Evolutionary conservation across 2,329 filamentous ascomycete species (phyloP).

Genomic region (Pseudogymnoascus sp.): DNA sequence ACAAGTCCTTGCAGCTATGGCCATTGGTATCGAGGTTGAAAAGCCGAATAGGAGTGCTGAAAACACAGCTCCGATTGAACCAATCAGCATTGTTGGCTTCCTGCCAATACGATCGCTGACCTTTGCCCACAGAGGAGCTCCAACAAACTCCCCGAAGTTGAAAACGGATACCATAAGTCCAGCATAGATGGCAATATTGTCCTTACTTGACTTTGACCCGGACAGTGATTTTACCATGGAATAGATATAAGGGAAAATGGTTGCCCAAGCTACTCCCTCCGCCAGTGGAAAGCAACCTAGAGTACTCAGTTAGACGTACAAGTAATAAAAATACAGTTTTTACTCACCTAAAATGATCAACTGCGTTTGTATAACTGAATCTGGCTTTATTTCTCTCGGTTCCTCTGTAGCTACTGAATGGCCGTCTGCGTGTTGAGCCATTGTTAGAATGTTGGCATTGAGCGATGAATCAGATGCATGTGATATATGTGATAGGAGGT

Average conservation of each 20-base stretch:
- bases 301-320: neutral
- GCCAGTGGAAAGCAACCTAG: slow-evolving; percentile 11
- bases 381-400: neutral
- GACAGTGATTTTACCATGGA: slow-evolving; percentile 89
- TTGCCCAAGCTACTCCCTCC: slow-evolving; percentile 97
- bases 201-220: slow-evolving; percentile 63
- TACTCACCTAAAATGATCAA: neutral
- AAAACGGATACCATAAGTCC: slow-evolving; percentile 93
- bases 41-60: slow-evolving; percentile 89
- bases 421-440: neutral
- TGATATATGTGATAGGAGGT: neutral
- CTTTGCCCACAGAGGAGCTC: slow-evolving; percentile 82
- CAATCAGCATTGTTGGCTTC: slow-evolving; percentile 80
- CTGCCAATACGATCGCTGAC: slow-evolving; percentile 84
- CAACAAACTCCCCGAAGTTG: slow-evolving; percentile 85
- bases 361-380: neutral
- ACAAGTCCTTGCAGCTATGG: slow-evolving; percentile 75
- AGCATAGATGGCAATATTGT: slow-evolving; percentile 78
- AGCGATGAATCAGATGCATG: neutral
- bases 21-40: slow-evolving; percentile 68
- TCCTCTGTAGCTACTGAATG: neutral
- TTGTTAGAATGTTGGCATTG: neutral
- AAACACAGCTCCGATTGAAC: slow-evolving; percentile 75
- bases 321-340: neutral
- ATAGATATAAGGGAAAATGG: slow-evolving; percentile 93